A percentile compares a stretch with the other conserved stretches of the same genome.
These are phyloP conservation scores for Saturnispora kantuleensis DNA, from an alignment of 805 yeast genomes.

Conservation along the genomic window DNA sequence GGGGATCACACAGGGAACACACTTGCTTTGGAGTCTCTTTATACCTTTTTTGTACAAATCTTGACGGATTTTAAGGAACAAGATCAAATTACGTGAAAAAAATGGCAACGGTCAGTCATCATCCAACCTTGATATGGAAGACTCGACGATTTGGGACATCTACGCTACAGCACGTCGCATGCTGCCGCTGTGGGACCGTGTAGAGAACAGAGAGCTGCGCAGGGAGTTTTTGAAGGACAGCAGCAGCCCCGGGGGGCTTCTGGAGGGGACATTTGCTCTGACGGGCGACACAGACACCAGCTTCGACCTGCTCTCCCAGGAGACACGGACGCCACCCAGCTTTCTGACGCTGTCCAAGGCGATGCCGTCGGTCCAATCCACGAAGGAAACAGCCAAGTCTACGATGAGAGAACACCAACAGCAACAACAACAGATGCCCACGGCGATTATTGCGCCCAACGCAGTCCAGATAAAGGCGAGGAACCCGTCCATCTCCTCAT, in stretches of 20 bases:
- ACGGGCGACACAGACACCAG: too few relatives aligned
- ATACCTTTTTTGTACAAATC: not conserved
- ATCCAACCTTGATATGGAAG: conserved; percentile 1
- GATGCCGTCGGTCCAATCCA: conserved; percentile 1
- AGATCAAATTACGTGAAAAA: not conserved
- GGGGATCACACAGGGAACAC: not conserved
- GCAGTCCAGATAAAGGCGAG: conserved; percentile 8
- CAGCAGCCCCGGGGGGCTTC: not conserved
- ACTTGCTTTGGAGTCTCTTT: not conserved
- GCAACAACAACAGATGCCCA: conserved; percentile 1
- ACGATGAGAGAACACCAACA: conserved; percentile 2
- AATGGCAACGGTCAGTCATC: too few relatives aligned
- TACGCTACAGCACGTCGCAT: conserved; percentile 4
- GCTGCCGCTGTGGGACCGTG: conserved; percentile 6
- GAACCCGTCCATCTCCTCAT: conserved; percentile 5
- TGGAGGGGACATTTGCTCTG: too few relatives aligned
- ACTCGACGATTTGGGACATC: conserved; percentile 5
- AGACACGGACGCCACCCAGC: not conserved
- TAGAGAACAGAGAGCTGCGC: conserved; percentile 5
- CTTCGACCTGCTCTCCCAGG: too few relatives aligned
- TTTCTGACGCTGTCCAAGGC: conserved; percentile 3
- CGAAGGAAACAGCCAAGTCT: conserved; percentile 2
- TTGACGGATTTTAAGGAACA: not conserved
- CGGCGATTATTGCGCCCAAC: conserved; percentile 8
- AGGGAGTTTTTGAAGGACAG: not conserved